A percentile compares a stretch with the other conserved stretches of the same genome.
Evolutionary conservation across 2,329 filamentous ascomycete species (phyloP).

Genomic region (Phialemonium atrogriseum): DNA sequence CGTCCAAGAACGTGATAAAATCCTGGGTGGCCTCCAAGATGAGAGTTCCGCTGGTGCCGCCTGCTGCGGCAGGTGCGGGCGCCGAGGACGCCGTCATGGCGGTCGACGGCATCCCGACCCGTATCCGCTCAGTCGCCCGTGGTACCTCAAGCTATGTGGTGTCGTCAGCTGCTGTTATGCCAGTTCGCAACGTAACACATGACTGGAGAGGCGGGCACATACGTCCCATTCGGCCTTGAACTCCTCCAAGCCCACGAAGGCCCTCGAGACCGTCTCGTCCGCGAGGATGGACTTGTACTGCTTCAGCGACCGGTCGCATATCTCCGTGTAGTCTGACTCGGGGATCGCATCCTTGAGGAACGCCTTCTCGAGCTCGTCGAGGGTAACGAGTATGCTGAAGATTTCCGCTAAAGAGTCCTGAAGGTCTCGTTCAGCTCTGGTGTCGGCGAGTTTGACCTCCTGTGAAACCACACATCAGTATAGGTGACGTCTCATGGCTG

Average conservation of each 20-base stretch:
- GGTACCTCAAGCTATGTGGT: constrained; percentile 80
- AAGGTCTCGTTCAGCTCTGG: constrained; percentile 79
- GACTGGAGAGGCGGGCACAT: too few species aligned
- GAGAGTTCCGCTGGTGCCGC: constrained; percentile 49
- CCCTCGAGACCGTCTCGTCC: constrained; percentile 81
- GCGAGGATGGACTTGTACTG: constrained; percentile 94
- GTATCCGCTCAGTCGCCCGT: constrained; percentile 83
- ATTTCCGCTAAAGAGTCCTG: constrained; percentile 95
- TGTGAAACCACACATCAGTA: constrained; percentile 24
- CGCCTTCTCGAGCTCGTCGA: constrained; percentile 92
- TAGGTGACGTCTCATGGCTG: constrained; percentile 1
- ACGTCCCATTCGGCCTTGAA: constrained; percentile 93
- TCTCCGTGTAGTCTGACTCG: constrained; percentile 90
- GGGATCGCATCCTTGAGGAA: constrained; percentile 93
- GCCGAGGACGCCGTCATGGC: constrained; percentile 47
- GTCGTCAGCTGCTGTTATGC: too few species aligned
- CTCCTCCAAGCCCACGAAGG: constrained; percentile 79
- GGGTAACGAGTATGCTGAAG: constrained; percentile 92
- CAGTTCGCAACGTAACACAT: too few species aligned
- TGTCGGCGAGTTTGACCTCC: constrained; percentile 90
- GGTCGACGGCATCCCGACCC: constrained; percentile 87
- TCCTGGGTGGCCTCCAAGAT: constrained; percentile 92
- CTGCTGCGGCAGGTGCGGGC: constrained; percentile 33
- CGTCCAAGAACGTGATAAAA: constrained; percentile 97
- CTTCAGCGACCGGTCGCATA: constrained; percentile 85